These are phyloP conservation scores for Syncephalastrum monosporum DNA, from an alignment of 371 early-diverging fungal genomes.

Conservation along the genomic window DNA sequence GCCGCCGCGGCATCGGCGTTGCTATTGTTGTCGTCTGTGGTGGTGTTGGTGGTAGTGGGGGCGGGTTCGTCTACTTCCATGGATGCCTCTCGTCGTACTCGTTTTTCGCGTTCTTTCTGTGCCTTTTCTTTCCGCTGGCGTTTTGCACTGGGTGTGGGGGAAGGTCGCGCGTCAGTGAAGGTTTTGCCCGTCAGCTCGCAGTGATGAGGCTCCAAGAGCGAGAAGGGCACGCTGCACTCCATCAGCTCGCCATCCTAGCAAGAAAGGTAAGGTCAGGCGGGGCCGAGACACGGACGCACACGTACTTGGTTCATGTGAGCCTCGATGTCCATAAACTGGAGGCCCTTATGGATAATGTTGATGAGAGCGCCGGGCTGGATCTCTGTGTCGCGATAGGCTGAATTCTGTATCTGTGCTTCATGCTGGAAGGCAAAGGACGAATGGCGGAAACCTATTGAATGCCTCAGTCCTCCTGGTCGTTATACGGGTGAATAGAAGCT, in stretches of 20 bases:
- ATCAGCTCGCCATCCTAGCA: slow-evolving; percentile 75
- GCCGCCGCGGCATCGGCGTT: neutral
- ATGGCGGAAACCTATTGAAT: slow-evolving; percentile 79
- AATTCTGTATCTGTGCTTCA: slow-evolving; percentile 81
- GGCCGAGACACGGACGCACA: neutral
- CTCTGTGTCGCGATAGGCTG: slow-evolving; percentile 60
- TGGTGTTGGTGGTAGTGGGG: slow-evolving; percentile 8
- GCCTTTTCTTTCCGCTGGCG: slow-evolving; percentile 55
- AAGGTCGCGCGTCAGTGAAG: slow-evolving; percentile 11
- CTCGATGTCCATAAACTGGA: slow-evolving; percentile 91
- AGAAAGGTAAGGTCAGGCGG: neutral
- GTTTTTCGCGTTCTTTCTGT: slow-evolving; percentile 47
- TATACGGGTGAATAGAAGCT: neutral
- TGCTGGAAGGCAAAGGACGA: slow-evolving; percentile 88
- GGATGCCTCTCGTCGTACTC: slow-evolving; percentile 17
- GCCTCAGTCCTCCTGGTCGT: neutral
- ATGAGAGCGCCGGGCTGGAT: slow-evolving; percentile 89
- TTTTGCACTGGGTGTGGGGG: slow-evolving; percentile 34
- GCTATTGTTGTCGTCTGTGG: slow-evolving; percentile 5
- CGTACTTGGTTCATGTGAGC: slow-evolving; percentile 75
- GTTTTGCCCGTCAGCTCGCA: slow-evolving; percentile 51
- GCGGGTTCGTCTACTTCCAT: slow-evolving; percentile 10
- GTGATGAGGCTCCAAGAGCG: slow-evolving; percentile 70
- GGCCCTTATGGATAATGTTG: slow-evolving; percentile 86
- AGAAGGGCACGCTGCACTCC: slow-evolving; percentile 75